Evolutionary conservation across 108 stramenopile species (phyloP), one percentile per base, ranked within the genome.

Genomic region (Nannochloropsis salina): DNA sequence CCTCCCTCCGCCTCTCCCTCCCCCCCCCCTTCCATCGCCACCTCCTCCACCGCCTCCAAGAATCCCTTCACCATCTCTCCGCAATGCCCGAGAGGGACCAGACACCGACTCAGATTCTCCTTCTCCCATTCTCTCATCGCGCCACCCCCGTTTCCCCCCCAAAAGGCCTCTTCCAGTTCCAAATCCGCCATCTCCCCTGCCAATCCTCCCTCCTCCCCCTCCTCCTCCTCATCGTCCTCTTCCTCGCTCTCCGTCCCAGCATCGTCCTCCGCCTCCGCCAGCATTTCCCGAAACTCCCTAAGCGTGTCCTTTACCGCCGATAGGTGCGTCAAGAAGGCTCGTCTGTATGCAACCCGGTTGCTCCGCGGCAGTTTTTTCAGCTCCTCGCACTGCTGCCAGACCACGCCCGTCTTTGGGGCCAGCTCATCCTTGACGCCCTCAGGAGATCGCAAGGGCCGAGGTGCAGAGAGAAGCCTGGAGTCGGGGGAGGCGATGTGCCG

Each of bases 401-500:
- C 61, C 61, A 74, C 61, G 20, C 61, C 61, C n/a, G 61, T 74
- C 61, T 74, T 74, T n/a, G 61, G 61, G 61, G 61, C 61, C 61
- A 74, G n/a, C 0, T 74, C 61, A n/a, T 15, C n/a, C n/a, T 74
- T 15, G 61, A 74, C 61, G 20, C 61, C 61, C 20, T n/a, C 20
- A n/a, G 61, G 61, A 74, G 61, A 74, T 2, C n/a, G 61, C 15
- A 15, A n/a, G n/a, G 61, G 61, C 61, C 20, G 15, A n/a, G 61
- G 61, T n/a, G 61, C 15, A n/a, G 61, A 74, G 61, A 74, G 61
- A 8, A 74, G 61, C 1, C 3, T 74, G 61, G 61, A 74, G n/a
- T 15, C 15, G 6, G 8, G 20, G n/a, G 61, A 74, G 3, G 61
- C n/a, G 61, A 74, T 74, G 8, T 74, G 61, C n/a, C n/a, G 15